Base-by-base conservation (phyloP, 2,329 filamentous ascomycete genomes). In the Sporothrix dimorphospora region DNA sequence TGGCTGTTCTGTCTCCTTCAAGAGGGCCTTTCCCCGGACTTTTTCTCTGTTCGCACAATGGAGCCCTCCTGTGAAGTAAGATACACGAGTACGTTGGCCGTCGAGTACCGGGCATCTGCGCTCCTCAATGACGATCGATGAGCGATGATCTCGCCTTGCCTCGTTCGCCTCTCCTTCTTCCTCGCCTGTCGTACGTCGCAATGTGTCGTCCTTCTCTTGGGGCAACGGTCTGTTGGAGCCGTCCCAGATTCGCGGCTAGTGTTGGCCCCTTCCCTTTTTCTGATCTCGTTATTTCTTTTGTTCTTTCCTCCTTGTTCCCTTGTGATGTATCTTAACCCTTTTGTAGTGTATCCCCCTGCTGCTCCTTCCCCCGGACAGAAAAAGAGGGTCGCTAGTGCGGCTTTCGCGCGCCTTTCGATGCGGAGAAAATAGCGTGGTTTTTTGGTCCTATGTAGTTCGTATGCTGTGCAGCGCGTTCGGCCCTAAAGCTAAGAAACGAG, bases 341-440 rank as follows among this genome's bases (percentile, higher is more conserved):
- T 24, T 53, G n/a, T 61, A 30, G n/a, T 21, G 42, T n/a, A n/a
- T 24, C 40, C 27, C 49, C 51, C n/a, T 70, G 42, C 42, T 70
- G 57, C 24, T 61, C 51, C 19, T 51, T 38, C 47, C 65, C 40
- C 47, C 47, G 45, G 24, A 67, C 21, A 57, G 24, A n/a, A 38
- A 40, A 40, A 68, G 65, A 53, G 42, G 65, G 65, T 38, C 66
- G 34, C 34, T 69, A 69, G 49, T 69, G 66, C 66, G 66, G 19
- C 66, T 57, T 55, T 69, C 49, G 68, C 27, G 53, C 16, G 40
- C 40, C 53, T 49, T 61, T 40, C 47, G 49, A 42, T 61, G 68
- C 68, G 68, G 68, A 70, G 68, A 70, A 59, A 59, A 61, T 70
- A 70, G 68, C 68, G 68, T 70, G 40, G 24, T 42, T 55, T 69